Conservation (phyloP, 2,329 filamentous ascomycete genomes). For the Huntiella savannae region DNA sequence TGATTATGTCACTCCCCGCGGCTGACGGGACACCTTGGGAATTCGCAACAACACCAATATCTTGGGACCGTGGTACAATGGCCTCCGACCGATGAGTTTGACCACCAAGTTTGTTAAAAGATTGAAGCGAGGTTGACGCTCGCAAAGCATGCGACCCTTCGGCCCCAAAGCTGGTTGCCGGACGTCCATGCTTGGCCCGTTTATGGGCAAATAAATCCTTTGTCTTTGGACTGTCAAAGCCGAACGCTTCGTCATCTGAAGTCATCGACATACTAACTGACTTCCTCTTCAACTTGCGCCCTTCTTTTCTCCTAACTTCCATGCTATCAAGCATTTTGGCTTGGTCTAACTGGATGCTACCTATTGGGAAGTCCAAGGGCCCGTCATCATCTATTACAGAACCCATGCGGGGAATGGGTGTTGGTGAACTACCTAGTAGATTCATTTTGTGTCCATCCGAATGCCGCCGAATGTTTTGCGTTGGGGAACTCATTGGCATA, state of each 20-base stretch:
- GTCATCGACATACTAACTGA: constrained; percentile 26
- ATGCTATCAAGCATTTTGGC: too few relatives aligned
- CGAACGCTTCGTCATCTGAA: constrained; percentile 13
- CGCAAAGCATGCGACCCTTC: neutral
- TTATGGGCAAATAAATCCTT: neutral
- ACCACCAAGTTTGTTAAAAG: neutral
- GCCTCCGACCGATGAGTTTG: too few relatives aligned
- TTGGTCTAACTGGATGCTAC: too few relatives aligned
- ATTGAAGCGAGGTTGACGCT: constrained; percentile 1
- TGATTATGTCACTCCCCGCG: neutral
- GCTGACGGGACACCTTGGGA: constrained; percentile 2
- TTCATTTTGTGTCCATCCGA: too few relatives aligned
- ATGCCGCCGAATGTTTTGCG: too few relatives aligned
- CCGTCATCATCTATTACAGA: too few relatives aligned
- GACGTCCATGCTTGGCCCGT: constrained; percentile 1
- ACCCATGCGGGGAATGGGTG: too few relatives aligned
- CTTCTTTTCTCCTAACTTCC: too few relatives aligned
- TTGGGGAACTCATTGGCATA: too few relatives aligned
- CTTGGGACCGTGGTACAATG: neutral
- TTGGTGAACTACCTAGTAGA: too few relatives aligned
- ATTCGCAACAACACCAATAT: constrained; percentile 3
- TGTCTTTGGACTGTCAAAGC: neutral
- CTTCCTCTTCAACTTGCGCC: constrained; percentile 1
- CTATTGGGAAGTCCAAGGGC: constrained; percentile 12
- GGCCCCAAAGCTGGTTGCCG: neutral